phyloP scores from a whole-genome alignment of 208 protist species.

The Trypanosoma boissoni region DNA sequence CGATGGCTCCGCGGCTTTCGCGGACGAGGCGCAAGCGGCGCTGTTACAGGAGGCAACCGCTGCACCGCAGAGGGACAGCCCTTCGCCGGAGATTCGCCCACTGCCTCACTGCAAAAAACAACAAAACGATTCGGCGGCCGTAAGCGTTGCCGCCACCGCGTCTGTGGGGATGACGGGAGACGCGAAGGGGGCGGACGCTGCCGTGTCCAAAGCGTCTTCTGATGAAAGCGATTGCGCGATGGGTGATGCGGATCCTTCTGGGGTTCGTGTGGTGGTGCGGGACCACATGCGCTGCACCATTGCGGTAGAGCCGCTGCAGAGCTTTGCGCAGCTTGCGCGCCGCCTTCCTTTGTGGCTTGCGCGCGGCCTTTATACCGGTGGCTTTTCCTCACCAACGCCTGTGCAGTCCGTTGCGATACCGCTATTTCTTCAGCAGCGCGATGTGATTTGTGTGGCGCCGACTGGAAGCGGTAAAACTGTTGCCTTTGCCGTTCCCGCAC shows the following conservation, averaged over 20 bases:
- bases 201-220: neutral
- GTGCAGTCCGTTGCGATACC: slow-evolving; percentile 82
- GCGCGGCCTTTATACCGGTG: slow-evolving; percentile 31
- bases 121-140: neutral
- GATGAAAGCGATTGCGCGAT: neutral
- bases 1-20: slow-evolving; percentile 56
- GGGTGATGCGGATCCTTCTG: neutral
- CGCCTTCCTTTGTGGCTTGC: slow-evolving; percentile 46
- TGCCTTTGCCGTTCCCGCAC: slow-evolving; percentile 94
- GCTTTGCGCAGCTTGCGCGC: slow-evolving; percentile 43
- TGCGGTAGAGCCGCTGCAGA: slow-evolving; percentile 32
- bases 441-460: slow-evolving; percentile 92
- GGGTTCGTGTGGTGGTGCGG: slow-evolving; percentile 44
- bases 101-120: neutral
- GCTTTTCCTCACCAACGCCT: slow-evolving; percentile 66
- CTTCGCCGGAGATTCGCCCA: neutral
- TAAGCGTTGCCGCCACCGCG: slow-evolving; percentile 13
- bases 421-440: slow-evolving; percentile 72
- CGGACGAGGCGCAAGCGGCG: slow-evolving; percentile 34
- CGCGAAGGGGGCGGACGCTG: neutral
- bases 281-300: slow-evolving; percentile 46
- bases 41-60: neutral
- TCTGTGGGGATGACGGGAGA: slow-evolving; percentile 20
- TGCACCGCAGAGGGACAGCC: too few species aligned
- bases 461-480: slow-evolving; percentile 97